Evolutionary conservation across 495 filamentous ascomycete species (phyloP), one percentile per base, ranked within the genome.

Genomic region (Hypoxylon rickii): DNA sequence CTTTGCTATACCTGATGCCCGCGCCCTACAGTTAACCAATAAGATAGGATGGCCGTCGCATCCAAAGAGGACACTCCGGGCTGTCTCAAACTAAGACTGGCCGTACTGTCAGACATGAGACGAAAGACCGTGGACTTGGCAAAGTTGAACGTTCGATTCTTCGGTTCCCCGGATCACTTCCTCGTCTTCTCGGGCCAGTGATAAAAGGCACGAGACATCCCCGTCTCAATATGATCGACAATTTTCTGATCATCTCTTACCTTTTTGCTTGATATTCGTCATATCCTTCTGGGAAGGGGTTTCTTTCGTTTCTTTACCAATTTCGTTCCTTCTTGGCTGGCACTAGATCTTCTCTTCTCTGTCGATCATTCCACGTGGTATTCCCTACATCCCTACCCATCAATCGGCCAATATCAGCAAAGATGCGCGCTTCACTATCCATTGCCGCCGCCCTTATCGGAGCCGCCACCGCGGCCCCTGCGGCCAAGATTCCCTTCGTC

Each of bases 401-500:
- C 33, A 26, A 12, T 17, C 46, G 32, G 34, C 16, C 26, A 33
- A 38, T 10, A 29, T 29, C 10, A 29, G 2, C 7, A 17, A 63
- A 42, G 22, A 67, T 68, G 65, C 65, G 43, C 20, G 43, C 51
- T 13, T 51, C 57, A 21, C 19, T 54, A 11, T 19, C 54, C 26
- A 12, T 68, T 31, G 55, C 26, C 19, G 36, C 53, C 12, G 54
- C 44, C 19, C 50, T 68, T 1, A 26, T 39, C 51, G 44, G 61
- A 24, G 37, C 47, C 24, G 58, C 43, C 16, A 13, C 47, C 3
- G 62, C 65, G 15, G 32, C 51, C 4, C 65, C 65, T 10, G 32
- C 51, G 6, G 61, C 65, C 10, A 62, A 21, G 19, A 67, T 61
- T 45, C 61, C 61, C 2, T 64, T 64, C 56, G 44, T 51, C 1